phyloP scores from a whole-genome alignment of 768 basidiomycete species.

The Podaxis mareebaensis region DNA sequence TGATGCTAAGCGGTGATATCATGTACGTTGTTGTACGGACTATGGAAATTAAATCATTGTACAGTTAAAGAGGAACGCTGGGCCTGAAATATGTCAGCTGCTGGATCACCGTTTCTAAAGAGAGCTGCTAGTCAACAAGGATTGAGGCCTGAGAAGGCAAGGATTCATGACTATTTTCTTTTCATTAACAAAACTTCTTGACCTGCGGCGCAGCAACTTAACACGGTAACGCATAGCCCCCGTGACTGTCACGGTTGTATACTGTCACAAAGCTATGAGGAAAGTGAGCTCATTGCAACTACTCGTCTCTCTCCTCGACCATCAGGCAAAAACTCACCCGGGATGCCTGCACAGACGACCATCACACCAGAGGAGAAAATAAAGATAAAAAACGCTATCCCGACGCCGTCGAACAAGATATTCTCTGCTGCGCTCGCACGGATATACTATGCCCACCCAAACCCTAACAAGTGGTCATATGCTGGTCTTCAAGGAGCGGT shows the following conservation, averaged over 20 bases:
- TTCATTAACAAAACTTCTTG: too few species aligned
- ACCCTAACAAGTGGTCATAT: slow-evolving; percentile 80
- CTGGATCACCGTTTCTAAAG: not conserved
- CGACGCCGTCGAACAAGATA: slow-evolving; percentile 68
- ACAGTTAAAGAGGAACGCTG: not conserved
- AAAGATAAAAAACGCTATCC: slow-evolving; percentile 67
- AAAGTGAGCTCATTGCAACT: not conserved
- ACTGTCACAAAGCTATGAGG: slow-evolving; percentile 8
- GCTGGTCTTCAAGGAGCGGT: slow-evolving; percentile 86
- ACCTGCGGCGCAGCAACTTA: not conserved
- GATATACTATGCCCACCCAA: slow-evolving; percentile 87
- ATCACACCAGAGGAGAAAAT: slow-evolving; percentile 75
- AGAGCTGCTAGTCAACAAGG: too few species aligned
- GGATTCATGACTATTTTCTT: not conserved
- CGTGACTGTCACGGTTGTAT: slow-evolving; percentile 6
- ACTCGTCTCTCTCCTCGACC: slow-evolving; percentile 7
- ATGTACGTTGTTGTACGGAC: not conserved
- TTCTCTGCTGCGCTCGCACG: slow-evolving; percentile 78
- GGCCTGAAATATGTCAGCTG: not conserved
- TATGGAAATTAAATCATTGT: not conserved
- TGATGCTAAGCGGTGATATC: not conserved
- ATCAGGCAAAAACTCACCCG: not conserved
- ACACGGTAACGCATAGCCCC: slow-evolving; percentile 11
- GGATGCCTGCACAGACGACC: slow-evolving; percentile 75
- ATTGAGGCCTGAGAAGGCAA: not conserved